These are phyloP conservation scores for Agaricus sinodeliciosus DNA, from an alignment of 768 basidiomycete species.

Conservation along the genomic window DNA sequence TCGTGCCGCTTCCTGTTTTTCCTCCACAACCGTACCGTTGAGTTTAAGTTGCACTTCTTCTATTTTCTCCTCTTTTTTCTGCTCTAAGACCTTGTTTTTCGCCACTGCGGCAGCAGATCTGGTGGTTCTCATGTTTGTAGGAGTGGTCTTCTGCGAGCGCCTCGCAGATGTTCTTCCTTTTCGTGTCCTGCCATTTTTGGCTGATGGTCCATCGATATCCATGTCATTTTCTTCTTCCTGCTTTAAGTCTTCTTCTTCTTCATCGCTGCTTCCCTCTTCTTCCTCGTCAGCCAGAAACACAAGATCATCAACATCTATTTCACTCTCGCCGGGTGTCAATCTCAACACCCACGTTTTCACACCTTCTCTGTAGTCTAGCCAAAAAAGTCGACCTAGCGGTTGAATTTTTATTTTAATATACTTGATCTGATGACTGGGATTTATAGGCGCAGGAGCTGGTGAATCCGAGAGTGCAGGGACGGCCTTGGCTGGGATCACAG, in stretches of 20 bases:
- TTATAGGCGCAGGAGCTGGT: conserved; percentile 29
- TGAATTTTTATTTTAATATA: conserved; percentile 47
- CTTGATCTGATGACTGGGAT: conserved; percentile 43
- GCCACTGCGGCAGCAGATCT: conserved; percentile 24
- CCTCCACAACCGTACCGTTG: conserved; percentile 47
- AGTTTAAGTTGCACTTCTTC: conserved; percentile 59
- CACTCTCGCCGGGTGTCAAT: conserved; percentile 50
- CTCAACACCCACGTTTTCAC: conserved; percentile 71
- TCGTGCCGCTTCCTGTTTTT: conserved; percentile 37
- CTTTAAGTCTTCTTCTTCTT: conserved; percentile 33
- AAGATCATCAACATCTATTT: conserved; percentile 47
- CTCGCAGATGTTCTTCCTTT: conserved; percentile 31
- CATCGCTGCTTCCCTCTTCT: conserved; percentile 50
- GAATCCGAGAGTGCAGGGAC: conserved; percentile 28
- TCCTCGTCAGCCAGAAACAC: conserved; percentile 52
- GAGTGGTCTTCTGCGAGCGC: conserved; percentile 16
- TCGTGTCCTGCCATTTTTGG: conserved; percentile 36
- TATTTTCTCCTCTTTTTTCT: conserved; percentile 43
- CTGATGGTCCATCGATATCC: conserved; percentile 31
- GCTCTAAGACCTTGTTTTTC: conserved; percentile 19
- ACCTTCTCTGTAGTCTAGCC: conserved; percentile 60
- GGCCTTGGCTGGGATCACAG: conserved; percentile 17
- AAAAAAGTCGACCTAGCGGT: conserved; percentile 51
- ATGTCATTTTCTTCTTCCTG: conserved; percentile 40
- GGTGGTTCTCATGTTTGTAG: conserved; percentile 15